Percentiles rank a stretch among this genome's conserved stretches.
Conservation (phyloP, 1,284 basidiomycete genomes). For the Neolentinus lepideus region DNA sequence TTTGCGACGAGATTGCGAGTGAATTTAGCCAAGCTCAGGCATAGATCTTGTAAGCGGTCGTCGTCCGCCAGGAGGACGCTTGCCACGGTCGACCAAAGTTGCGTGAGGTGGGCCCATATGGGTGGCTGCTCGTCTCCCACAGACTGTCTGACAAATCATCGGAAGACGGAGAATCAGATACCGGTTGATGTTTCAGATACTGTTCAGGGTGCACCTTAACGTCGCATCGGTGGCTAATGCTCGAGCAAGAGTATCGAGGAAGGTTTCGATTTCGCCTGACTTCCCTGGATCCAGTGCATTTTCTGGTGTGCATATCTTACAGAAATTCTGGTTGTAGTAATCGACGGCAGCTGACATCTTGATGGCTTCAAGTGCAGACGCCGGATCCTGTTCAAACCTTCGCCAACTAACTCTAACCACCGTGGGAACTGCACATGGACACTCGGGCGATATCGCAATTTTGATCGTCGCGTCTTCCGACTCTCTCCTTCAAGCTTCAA, state of each 20-base stretch:
- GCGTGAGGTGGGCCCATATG: slow-evolving; percentile 42
- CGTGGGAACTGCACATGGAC: too few species aligned
- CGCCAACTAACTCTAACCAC: too few species aligned
- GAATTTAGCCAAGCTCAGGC: slow-evolving; percentile 54
- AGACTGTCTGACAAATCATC: not conserved
- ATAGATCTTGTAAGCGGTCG: slow-evolving; percentile 23
- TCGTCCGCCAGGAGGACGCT: slow-evolving; percentile 36
- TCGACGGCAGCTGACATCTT: not conserved
- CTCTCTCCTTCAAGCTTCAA: too few species aligned
- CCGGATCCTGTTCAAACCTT: too few species aligned
- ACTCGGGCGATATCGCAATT: too few species aligned
- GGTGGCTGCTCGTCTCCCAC: not conserved
- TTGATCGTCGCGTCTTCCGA: too few species aligned
- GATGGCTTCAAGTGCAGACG: not conserved
- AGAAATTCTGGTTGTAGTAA: not conserved
- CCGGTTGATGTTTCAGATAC: not conserved
- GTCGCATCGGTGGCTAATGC: not conserved
- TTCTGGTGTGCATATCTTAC: not conserved
- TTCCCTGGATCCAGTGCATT: not conserved
- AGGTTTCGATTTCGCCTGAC: not conserved
- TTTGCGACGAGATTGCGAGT: slow-evolving; percentile 73
- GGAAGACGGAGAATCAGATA: not conserved
- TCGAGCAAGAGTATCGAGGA: not conserved
- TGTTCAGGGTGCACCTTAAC: not conserved
- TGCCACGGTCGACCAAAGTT: slow-evolving; percentile 48